Evolutionary conservation across 495 filamentous ascomycete species (phyloP).

Genomic region (Friedmanniomyces endolithicus): DNA sequence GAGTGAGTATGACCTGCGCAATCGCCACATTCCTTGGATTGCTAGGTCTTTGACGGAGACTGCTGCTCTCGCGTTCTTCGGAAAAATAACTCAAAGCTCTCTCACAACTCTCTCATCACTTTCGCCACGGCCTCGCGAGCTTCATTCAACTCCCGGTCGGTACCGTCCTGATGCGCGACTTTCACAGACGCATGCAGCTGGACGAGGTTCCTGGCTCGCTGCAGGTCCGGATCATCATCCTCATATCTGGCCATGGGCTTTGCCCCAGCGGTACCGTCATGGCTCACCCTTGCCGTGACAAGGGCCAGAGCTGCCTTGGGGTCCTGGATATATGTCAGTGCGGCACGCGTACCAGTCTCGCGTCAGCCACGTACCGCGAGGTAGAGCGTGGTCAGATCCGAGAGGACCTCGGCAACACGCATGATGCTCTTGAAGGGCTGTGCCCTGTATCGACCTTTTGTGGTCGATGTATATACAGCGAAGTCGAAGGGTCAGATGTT

Average conservation of each 20-base stretch:
- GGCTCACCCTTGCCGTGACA: constrained; percentile 39
- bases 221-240: constrained; percentile 35
- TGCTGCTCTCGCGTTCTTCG: background rate
- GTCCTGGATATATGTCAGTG: constrained; percentile 33
- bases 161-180: constrained; percentile 29
- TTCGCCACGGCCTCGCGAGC: constrained; percentile 14
- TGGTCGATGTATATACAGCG: too few relatives aligned
- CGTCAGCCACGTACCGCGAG: constrained; percentile 10
- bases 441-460: too few relatives aligned
- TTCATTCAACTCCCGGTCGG: constrained; percentile 11
- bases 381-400: constrained; percentile 18
- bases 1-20: too few relatives aligned
- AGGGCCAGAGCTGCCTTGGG: constrained; percentile 49
- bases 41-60: background rate
- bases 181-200: constrained; percentile 48
- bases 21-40: background rate
- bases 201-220: constrained; percentile 45
- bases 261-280: constrained; percentile 1
- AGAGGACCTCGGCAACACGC: constrained; percentile 16
- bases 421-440: background rate
- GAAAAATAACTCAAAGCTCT: background rate
- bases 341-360: background rate
- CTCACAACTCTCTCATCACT: constrained; percentile 3
- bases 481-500: too few relatives aligned
- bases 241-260: background rate